Conservation (phyloP, 2,329 filamentous ascomycete genomes). For the Chaetoscypha palmicola region DNA sequence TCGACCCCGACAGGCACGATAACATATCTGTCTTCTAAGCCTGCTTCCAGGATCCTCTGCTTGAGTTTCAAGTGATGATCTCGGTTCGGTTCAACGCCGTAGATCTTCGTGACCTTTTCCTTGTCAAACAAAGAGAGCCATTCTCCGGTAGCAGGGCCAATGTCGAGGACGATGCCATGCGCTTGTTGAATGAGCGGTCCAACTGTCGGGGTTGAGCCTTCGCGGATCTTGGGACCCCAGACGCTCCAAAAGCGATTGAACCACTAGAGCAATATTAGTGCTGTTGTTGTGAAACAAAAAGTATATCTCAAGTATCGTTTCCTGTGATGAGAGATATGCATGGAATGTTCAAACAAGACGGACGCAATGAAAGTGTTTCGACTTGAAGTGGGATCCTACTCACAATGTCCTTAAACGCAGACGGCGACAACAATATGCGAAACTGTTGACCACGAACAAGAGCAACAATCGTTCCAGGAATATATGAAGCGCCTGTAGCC, state of each 20-base stretch:
- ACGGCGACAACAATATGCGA: background rate
- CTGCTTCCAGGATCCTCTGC: constrained; percentile 41
- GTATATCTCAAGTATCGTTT: too few relatives aligned
- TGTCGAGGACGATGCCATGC: constrained; percentile 38
- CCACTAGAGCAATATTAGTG: constrained; percentile 37
- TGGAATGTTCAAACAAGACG: too few relatives aligned
- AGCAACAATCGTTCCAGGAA: background rate
- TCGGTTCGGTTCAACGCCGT: constrained; percentile 58
- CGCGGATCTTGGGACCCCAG: constrained; percentile 44
- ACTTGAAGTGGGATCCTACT: too few relatives aligned
- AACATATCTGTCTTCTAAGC: constrained; percentile 51
- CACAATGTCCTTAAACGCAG: background rate
- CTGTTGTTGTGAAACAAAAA: background rate
- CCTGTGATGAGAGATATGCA: too few relatives aligned
- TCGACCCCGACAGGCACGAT: constrained; percentile 58
- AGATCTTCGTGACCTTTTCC: constrained; percentile 37
- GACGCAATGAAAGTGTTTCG: too few relatives aligned
- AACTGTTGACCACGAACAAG: background rate
- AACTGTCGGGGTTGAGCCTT: constrained; percentile 37
- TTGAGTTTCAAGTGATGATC: constrained; percentile 44
- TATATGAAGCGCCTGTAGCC: background rate
- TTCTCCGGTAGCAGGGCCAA: constrained; percentile 56
- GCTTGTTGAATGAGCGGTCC: constrained; percentile 33
- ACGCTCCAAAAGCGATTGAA: constrained; percentile 55
- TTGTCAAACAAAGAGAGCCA: constrained; percentile 48